phyloP scores from a whole-genome alignment of 2,329 filamentous ascomycete genomes.

The Hymenoscyphus repandus region DNA sequence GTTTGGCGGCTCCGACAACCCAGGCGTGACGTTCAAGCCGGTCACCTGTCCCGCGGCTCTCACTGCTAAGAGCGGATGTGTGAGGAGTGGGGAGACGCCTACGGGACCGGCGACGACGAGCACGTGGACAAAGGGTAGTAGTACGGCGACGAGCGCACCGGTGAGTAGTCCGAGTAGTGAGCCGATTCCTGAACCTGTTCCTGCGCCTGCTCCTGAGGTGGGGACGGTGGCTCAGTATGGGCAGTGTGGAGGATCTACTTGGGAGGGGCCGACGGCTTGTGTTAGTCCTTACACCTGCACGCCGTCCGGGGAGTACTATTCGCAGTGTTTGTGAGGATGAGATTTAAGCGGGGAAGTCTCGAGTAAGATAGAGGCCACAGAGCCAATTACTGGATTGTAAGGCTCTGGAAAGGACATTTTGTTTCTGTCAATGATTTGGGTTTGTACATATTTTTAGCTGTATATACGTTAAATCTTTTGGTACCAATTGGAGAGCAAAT shows the following conservation, averaged over 20 bases:
- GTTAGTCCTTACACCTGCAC: conserved; percentile 5
- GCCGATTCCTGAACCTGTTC: no score
- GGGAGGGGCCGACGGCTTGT: conserved; percentile 8
- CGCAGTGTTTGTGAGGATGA: conserved; percentile 5
- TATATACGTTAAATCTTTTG: no score
- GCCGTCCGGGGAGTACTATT: conserved; percentile 3
- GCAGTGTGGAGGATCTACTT: conserved; percentile 10
- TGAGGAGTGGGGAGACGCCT: conserved; percentile 34
- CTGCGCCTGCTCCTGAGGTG: no score
- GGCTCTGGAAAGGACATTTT: no score
- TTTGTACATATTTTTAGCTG: no score
- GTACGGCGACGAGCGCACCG: background rate
- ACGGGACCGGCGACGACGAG: conserved; percentile 21
- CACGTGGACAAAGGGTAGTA: conserved; percentile 5
- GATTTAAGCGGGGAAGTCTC: no score
- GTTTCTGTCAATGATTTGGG: no score
- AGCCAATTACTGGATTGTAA: no score
- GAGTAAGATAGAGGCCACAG: no score
- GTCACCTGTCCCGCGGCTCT: conserved; percentile 43
- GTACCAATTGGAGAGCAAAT: no score
- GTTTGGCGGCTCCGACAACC: conserved; percentile 46
- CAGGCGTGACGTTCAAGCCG: conserved; percentile 39
- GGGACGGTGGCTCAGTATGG: conserved; percentile 14
- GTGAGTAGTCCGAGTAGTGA: background rate
- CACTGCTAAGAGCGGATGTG: conserved; percentile 39